Evolutionary conservation across 306 rosid genomes (phyloP).

Genomic region (Gastrolobium bilobum): DNA sequence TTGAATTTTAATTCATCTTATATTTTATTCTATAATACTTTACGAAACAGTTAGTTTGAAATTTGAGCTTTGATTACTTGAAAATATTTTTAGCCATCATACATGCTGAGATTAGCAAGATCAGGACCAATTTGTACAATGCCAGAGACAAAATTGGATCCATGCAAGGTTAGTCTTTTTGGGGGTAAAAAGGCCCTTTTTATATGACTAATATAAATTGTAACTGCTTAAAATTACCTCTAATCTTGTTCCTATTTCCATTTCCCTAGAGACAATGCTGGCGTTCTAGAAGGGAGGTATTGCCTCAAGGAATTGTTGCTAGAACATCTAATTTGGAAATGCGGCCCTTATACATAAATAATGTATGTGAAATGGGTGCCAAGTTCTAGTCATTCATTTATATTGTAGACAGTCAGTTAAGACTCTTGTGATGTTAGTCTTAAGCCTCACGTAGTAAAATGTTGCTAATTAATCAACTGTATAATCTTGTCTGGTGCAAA

Average conservation of each 20-base stretch:
- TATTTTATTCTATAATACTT: not conserved
- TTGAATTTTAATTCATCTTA: not conserved
- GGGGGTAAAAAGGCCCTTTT: not conserved
- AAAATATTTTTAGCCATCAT: conserved; percentile 1
- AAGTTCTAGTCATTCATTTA: not conserved
- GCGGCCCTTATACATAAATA: conserved; percentile 58
- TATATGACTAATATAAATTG: not conserved
- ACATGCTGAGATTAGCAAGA: conserved; percentile 66
- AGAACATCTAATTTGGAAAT: conserved; percentile 67
- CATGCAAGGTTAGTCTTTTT: conserved; percentile 64
- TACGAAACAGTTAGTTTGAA: not conserved
- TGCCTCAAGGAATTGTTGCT: conserved; percentile 69
- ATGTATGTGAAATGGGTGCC: conserved; percentile 1
- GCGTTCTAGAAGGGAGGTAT: conserved; percentile 66
- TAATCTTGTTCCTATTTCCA: not conserved
- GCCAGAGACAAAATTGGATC: conserved; percentile 40
- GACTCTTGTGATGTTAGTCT: not conserved
- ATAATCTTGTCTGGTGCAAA: not conserved
- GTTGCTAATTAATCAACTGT: not conserved
- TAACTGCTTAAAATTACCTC: not conserved
- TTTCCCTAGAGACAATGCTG: conserved; percentile 57
- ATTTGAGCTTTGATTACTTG: not conserved
- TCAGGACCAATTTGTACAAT: conserved; percentile 52
- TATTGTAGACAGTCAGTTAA: not conserved
- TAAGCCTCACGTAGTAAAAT: not conserved